These are phyloP conservation scores for Trichoderma harzianum DNA, from an alignment of 2,329 filamentous ascomycete genomes.

Conservation along the genomic window DNA sequence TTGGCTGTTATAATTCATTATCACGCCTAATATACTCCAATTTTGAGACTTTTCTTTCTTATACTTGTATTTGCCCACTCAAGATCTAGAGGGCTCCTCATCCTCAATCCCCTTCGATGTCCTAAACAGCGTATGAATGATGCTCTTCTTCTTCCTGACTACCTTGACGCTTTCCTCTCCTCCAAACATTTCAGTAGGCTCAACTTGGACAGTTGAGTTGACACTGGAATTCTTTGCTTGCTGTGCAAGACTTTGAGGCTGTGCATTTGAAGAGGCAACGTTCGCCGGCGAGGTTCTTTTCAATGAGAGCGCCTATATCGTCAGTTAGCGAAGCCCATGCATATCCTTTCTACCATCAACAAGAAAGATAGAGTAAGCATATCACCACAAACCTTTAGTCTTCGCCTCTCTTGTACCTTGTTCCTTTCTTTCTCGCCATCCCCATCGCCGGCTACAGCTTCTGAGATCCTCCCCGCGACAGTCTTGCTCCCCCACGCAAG, in stretches of 20 bases:
- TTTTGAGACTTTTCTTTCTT: background rate
- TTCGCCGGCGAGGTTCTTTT: background rate
- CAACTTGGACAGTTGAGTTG: background rate
- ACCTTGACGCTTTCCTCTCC: background rate
- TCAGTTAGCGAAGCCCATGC: background rate
- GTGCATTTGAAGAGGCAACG: background rate
- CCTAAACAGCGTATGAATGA: constrained; percentile 21
- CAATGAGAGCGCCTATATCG: constrained; percentile 10
- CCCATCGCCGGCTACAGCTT: background rate
- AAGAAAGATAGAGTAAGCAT: background rate
- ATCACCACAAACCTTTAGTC: constrained; percentile 9
- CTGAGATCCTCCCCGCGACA: constrained; percentile 57
- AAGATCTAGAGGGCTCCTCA: background rate
- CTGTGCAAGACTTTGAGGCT: background rate
- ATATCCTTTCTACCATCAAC: too few relatives aligned
- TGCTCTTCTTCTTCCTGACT: constrained; percentile 19
- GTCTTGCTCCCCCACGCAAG: constrained; percentile 70
- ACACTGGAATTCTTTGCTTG: background rate
- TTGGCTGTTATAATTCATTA: fast-evolving
- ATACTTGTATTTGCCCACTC: background rate
- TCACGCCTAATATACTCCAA: fast-evolving
- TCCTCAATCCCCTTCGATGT: background rate
- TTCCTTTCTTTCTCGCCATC: background rate
- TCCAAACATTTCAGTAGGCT: background rate
- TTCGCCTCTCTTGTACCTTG: background rate